Conservation (phyloP, 305 asterid genomes). For the Fraxinus platypoda region DNA sequence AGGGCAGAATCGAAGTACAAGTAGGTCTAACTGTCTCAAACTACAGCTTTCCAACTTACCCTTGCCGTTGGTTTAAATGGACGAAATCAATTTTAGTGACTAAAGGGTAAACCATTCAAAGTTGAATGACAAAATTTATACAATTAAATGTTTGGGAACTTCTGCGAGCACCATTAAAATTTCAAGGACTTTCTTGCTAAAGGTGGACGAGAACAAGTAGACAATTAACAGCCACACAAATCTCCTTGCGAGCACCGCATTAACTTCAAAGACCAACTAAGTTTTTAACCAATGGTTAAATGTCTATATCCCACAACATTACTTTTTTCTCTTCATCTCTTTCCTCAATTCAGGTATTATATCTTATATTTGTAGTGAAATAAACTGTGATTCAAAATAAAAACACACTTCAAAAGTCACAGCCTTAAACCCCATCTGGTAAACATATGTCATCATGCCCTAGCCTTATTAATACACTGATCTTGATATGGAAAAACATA, state of each 20-base stretch:
- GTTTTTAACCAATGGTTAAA: background rate
- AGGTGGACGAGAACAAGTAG: background rate
- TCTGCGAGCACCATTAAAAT: background rate
- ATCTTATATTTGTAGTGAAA: background rate
- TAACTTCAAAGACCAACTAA: background rate
- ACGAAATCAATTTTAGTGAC: background rate
- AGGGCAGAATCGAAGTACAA: background rate
- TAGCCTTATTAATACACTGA: background rate
- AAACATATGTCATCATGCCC: background rate
- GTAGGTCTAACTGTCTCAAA: background rate
- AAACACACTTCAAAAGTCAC: background rate
- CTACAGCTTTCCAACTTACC: background rate
- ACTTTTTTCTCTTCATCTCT: background rate
- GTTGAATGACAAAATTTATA: conserved; percentile 1
- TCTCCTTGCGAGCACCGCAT: background rate
- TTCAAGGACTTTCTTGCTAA: background rate
- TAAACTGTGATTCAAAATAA: background rate
- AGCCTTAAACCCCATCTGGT: background rate
- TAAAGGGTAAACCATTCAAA: background rate
- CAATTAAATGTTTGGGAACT: background rate
- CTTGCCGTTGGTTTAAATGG: background rate
- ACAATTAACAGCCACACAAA: background rate
- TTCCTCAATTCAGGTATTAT: background rate
- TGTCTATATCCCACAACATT: conserved; percentile 1
- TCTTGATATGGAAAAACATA: background rate